Percentiles rank a stretch among this genome's conserved stretches.
Evolutionary conservation across 2,329 filamentous ascomycete genomes (phyloP).

Genomic region (Thielaviopsis ethacetica): DNA sequence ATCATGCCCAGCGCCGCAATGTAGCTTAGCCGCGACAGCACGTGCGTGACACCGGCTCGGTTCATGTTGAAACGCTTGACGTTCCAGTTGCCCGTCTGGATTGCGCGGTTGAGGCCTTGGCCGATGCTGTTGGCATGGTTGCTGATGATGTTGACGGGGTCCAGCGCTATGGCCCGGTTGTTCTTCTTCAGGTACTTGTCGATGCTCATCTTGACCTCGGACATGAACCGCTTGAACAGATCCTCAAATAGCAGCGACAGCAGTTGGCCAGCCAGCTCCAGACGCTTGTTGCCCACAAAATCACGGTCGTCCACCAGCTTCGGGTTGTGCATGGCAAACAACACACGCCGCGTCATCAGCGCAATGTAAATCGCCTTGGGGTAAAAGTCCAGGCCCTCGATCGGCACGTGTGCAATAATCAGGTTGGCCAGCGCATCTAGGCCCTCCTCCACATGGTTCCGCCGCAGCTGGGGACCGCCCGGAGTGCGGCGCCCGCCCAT

Average conservation of each 20-base stretch:
- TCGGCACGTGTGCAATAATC: constrained; percentile 86
- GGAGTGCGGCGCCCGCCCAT: constrained; percentile 56
- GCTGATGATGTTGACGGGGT: constrained; percentile 70
- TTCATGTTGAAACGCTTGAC: constrained; percentile 99
- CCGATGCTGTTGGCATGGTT: constrained; percentile 80
- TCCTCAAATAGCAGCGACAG: constrained; percentile 91
- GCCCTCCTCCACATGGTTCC: constrained; percentile 79
- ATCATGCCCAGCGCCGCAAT: constrained; percentile 98
- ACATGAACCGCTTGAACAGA: constrained; percentile 88
- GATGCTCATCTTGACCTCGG: constrained; percentile 78
- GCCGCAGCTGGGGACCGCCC: constrained; percentile 35
- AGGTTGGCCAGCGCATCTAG: constrained; percentile 85
- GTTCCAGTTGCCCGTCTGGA: constrained; percentile 95
- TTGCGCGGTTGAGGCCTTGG: constrained; percentile 83
- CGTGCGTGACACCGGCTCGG: constrained; percentile 87
- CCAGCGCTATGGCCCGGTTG: constrained; percentile 73
- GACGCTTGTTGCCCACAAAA: constrained; percentile 92
- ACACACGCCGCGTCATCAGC: constrained; percentile 88
- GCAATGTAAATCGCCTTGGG: constrained; percentile 95
- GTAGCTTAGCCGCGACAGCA: constrained; percentile 87
- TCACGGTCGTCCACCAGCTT: constrained; percentile 89
- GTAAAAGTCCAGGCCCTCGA: constrained; percentile 81
- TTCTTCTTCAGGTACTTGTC: constrained; percentile 94
- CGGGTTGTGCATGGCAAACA: constrained; percentile 84
- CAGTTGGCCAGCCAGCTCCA: constrained; percentile 89